These are phyloP conservation scores for Gastrolobium villosum DNA, from an alignment of 306 rosid genomes.

Conservation along the genomic window DNA sequence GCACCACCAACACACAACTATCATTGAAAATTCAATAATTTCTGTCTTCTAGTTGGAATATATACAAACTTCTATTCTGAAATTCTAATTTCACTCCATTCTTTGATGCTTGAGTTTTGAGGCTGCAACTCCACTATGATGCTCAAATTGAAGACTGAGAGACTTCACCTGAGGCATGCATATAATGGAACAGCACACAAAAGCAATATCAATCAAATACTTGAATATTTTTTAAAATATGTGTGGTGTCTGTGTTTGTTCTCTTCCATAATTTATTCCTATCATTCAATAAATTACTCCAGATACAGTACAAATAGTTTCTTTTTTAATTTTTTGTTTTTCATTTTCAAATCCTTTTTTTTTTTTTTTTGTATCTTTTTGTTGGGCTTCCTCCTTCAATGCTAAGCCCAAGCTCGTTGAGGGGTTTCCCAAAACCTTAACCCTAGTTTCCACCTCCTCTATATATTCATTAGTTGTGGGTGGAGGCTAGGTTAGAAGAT, in stretches of 20 bases:
- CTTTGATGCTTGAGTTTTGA: constrained; percentile 36
- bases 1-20: constrained; percentile 50
- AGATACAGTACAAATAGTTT: background rate
- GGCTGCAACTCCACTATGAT: constrained; percentile 18
- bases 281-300: background rate
- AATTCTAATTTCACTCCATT: constrained; percentile 10
- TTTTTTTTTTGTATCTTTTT: background rate
- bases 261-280: constrained; percentile 1
- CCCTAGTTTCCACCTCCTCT: no score
- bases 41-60: constrained; percentile 36
- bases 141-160: background rate
- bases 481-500: no score
- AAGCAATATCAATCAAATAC: constrained; percentile 33
- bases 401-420: no score
- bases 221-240: constrained; percentile 5
- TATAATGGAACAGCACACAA: constrained; percentile 43
- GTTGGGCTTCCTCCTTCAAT: no score
- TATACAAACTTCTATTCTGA: background rate
- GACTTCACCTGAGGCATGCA: background rate
- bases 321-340: background rate
- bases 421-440: no score
- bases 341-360: background rate
- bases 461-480: no score
- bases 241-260: background rate
- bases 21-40: constrained; percentile 14